A percentile compares a stretch with the other conserved stretches of the same genome.
These are phyloP conservation scores for Rhizomucor pusillus DNA, from an alignment of 371 early-diverging fungal species.

Conservation along the genomic window DNA sequence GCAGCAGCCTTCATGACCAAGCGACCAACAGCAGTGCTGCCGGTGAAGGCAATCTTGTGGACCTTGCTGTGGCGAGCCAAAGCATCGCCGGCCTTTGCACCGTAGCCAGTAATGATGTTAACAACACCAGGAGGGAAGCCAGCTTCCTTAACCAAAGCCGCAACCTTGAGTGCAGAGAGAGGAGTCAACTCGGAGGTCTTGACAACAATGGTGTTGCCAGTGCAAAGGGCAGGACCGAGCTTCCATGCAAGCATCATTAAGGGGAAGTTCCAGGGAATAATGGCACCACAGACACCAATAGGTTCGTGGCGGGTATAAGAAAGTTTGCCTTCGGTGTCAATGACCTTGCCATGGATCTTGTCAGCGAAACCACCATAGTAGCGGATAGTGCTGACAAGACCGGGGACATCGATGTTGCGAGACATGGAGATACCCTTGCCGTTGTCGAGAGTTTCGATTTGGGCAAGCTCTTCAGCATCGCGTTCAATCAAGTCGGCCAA, in stretches of 20 bases:
- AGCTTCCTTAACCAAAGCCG: conserved; percentile 48
- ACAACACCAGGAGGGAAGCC: conserved; percentile 66
- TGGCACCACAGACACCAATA: conserved; percentile 76
- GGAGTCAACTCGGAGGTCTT: conserved; percentile 85
- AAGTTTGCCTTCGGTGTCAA: conserved; percentile 41
- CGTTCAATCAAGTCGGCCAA: conserved; percentile 43
- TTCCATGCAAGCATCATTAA: conserved; percentile 79
- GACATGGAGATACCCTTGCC: conserved; percentile 48
- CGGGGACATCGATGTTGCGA: conserved; percentile 54
- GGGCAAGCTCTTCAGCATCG: conserved; percentile 41
- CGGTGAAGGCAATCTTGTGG: conserved; percentile 65
- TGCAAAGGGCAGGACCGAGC: conserved; percentile 84
- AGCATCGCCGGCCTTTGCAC: conserved; percentile 33
- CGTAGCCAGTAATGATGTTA: conserved; percentile 63
- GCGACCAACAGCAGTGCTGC: conserved; percentile 56
- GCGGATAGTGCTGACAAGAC: conserved; percentile 50
- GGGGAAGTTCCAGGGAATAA: conserved; percentile 88
- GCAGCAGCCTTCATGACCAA: conserved; percentile 54
- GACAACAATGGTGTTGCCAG: conserved; percentile 79
- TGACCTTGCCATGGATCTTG: conserved; percentile 62
- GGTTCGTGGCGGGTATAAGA: conserved; percentile 79
- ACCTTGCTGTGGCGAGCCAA: conserved; percentile 39
- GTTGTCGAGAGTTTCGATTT: conserved; percentile 46
- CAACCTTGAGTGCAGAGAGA: conserved; percentile 49
- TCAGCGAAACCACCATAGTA: conserved; percentile 86